Conservation (phyloP, 768 basidiomycete species). For the Serendipita vermifera region DNA sequence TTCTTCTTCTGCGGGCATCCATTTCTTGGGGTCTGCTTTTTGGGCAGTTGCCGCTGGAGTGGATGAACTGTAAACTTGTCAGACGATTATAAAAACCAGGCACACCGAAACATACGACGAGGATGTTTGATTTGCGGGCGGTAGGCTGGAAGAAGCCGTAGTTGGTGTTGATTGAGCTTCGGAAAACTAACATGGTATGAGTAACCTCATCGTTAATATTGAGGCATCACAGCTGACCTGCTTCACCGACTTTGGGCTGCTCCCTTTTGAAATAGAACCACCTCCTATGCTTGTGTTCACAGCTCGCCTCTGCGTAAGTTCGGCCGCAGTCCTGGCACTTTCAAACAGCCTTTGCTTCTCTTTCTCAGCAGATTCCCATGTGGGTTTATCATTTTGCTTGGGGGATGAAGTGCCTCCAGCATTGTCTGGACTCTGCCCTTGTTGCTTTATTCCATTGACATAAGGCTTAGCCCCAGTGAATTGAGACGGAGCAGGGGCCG, state of each 20-base stretch:
- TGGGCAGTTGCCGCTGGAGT: background rate
- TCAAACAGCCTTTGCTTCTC: constrained; percentile 3
- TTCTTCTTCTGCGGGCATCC: constrained; percentile 65
- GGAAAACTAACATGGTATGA: no score
- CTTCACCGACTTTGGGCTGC: no score
- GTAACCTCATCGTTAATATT: no score
- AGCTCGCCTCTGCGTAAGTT: constrained; percentile 5
- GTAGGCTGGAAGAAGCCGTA: constrained; percentile 7
- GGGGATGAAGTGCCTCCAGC: background rate
- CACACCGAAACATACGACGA: no score
- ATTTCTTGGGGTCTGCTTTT: constrained; percentile 24
- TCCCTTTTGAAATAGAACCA: constrained; percentile 16
- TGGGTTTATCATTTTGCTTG: no score
- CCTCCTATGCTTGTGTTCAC: background rate
- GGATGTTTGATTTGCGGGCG: no score
- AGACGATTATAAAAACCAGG: no score
- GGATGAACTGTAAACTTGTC: no score
- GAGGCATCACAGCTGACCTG: no score
- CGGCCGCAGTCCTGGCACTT: background rate
- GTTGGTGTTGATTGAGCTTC: background rate
- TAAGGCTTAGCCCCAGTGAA: no score
- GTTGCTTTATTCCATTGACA: no score
- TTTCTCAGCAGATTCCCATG: constrained; percentile 3
- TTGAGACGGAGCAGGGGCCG: background rate
- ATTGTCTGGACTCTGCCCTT: background rate